phyloP scores from a whole-genome alignment of 2,329 filamentous ascomycete species.

The Phoma sp. region DNA sequence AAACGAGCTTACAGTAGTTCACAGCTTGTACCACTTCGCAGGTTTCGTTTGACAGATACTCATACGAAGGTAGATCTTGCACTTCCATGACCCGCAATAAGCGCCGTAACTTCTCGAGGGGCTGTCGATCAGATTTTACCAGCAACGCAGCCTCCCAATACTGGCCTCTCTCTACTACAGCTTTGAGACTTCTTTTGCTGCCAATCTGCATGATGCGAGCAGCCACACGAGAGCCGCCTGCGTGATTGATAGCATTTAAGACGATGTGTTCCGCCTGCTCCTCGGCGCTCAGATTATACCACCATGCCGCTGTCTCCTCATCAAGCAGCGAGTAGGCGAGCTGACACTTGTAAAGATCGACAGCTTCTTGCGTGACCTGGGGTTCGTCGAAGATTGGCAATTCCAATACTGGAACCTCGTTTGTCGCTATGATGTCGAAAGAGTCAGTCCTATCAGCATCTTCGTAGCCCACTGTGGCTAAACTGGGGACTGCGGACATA shows the following conservation, averaged over 20 bases:
- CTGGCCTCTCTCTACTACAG: constrained; percentile 19
- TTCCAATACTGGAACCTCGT: background rate
- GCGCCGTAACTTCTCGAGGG: constrained; percentile 24
- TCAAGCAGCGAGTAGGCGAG: background rate
- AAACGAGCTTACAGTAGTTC: constrained; percentile 34
- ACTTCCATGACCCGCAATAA: constrained; percentile 24
- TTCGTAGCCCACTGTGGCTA: background rate
- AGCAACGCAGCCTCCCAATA: constrained; percentile 24
- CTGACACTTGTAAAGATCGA: constrained; percentile 4
- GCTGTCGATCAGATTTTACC: constrained; percentile 19
- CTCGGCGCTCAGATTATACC: constrained; percentile 5
- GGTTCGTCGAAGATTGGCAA: background rate
- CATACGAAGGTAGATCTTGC: constrained; percentile 31
- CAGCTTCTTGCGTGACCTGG: background rate
- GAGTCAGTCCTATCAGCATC: background rate
- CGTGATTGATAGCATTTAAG: constrained; percentile 1
- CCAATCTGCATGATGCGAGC: constrained; percentile 16
- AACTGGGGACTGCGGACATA: background rate
- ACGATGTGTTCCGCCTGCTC: constrained; percentile 7
- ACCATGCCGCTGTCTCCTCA: constrained; percentile 7
- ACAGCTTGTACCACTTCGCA: constrained; percentile 41
- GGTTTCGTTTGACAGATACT: constrained; percentile 31
- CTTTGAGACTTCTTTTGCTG: constrained; percentile 21
- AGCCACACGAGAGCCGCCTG: constrained; percentile 1
- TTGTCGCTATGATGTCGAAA: background rate